Conservation (phyloP, 2,329 filamentous ascomycete genomes). For the Nemania sp. region DNA sequence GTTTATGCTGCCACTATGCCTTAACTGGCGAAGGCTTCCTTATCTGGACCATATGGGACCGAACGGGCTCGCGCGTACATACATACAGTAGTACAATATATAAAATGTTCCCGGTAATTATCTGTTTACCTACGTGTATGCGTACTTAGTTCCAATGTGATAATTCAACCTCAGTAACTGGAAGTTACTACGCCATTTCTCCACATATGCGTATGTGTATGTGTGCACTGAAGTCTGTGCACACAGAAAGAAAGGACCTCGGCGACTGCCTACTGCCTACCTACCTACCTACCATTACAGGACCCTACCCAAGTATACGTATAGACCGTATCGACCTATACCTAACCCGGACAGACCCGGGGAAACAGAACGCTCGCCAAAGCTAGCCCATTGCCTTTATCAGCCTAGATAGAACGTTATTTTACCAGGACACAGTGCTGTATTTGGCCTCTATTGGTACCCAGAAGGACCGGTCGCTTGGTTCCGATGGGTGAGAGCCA, state of each 20-base stretch:
- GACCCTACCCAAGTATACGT: neutral
- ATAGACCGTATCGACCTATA: neutral
- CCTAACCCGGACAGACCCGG: neutral
- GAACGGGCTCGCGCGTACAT: neutral
- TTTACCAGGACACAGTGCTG: neutral
- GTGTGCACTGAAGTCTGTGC: neutral
- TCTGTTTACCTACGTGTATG: too few relatives aligned
- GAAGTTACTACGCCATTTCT: constrained; percentile 28
- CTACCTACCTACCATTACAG: neutral
- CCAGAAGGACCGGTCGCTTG: constrained; percentile 30
- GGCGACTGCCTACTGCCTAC: neutral
- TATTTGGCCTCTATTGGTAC: constrained; percentile 1
- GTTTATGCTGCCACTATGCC: constrained; percentile 23
- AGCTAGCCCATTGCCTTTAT: constrained; percentile 12
- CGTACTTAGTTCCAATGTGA: neutral
- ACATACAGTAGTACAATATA: constrained; percentile 9
- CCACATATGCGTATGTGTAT: constrained; percentile 10
- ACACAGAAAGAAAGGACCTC: neutral
- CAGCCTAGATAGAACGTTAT: neutral
- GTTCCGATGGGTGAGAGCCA: constrained; percentile 35
- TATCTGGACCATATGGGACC: too few relatives aligned
- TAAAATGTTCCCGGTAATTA: neutral
- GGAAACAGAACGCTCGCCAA: neutral
- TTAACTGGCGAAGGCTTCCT: constrained; percentile 6
- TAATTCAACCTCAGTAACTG: constrained; percentile 1